Evolutionary conservation across 2,329 filamentous ascomycete genomes (phyloP).

Genomic region (Penicillium freii): DNA sequence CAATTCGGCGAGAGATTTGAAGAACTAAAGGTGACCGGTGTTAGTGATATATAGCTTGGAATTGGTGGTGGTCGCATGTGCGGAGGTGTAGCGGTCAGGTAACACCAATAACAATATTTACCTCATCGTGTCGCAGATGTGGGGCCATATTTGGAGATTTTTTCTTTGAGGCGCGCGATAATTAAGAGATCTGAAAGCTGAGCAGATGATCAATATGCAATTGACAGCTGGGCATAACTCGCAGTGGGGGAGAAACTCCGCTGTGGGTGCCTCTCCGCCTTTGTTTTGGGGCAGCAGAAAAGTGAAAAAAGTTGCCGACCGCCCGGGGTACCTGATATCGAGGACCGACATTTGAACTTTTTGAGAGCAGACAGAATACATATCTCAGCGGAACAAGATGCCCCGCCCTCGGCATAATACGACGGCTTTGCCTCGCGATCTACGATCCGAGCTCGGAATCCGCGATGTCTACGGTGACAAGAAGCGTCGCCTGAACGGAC

Average conservation of each 20-base stretch:
- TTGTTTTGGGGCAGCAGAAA: slow-evolving; percentile 21
- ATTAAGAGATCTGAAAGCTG: slow-evolving; percentile 7
- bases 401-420: slow-evolving; percentile 40
- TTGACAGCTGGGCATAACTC: slow-evolving; percentile 14
- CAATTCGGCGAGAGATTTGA: slow-evolving; percentile 41
- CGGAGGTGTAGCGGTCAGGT: neutral
- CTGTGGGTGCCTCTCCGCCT: slow-evolving; percentile 24
- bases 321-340: slow-evolving; percentile 10
- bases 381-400: slow-evolving; percentile 23
- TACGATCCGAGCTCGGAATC: slow-evolving; percentile 44
- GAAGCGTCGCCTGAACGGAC: slow-evolving; percentile 31
- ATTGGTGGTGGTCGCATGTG: slow-evolving; percentile 13
- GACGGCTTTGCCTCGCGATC: slow-evolving; percentile 40
- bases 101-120: slow-evolving; percentile 20
- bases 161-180: neutral
- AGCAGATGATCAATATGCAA: slow-evolving; percentile 12
- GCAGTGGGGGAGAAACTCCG: slow-evolving; percentile 24
- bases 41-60: slow-evolving; percentile 14
- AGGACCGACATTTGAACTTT: neutral
- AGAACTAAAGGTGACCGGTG: slow-evolving; percentile 37
- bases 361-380: neutral
- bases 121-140: slow-evolving; percentile 45
- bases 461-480: slow-evolving; percentile 36
- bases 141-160: slow-evolving; percentile 29
- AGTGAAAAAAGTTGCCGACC: slow-evolving; percentile 28